Percentiles rank a stretch among this genome's conserved stretches.
phyloP scores from a whole-genome alignment of 768 basidiomycete species.

The Tephrocybe sp. region DNA sequence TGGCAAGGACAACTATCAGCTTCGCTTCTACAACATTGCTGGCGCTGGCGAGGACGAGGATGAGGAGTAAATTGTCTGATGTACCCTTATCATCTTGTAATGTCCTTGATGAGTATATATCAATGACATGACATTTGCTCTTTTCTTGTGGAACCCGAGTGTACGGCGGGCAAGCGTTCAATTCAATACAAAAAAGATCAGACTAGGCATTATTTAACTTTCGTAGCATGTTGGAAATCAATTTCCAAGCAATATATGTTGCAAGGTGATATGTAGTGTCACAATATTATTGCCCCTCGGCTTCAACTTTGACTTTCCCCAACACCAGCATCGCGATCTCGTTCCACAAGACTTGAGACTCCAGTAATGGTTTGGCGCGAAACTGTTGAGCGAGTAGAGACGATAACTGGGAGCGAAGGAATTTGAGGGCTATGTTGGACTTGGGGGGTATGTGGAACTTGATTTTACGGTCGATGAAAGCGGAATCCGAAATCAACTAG shows the following conservation, averaged over 20 bases:
- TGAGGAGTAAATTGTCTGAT: constrained; percentile 20
- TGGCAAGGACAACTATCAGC: constrained; percentile 89
- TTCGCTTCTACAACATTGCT: constrained; percentile 92
- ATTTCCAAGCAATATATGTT: too few relatives aligned
- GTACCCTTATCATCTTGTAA: neutral
- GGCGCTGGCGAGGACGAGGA: constrained; percentile 30
- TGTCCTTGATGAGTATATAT: too few relatives aligned
- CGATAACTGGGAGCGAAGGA: constrained; percentile 65
- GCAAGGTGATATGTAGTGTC: too few relatives aligned
- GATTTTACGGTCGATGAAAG: constrained; percentile 84
- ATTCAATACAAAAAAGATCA: too few relatives aligned
- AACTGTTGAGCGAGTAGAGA: constrained; percentile 65
- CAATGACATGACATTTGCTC: too few relatives aligned
- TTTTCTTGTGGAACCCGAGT: too few relatives aligned
- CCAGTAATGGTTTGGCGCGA: constrained; percentile 57
- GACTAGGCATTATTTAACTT: too few relatives aligned
- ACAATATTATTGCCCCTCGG: constrained; percentile 20
- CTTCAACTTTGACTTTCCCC: constrained; percentile 47
- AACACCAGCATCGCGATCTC: constrained; percentile 65
- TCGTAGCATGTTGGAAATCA: too few relatives aligned
- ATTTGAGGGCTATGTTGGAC: constrained; percentile 76
- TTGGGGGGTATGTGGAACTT: constrained; percentile 70
- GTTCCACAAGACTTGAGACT: constrained; percentile 70
- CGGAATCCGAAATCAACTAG: constrained; percentile 71
- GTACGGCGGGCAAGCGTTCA: too few relatives aligned